These are phyloP conservation scores for Nicotiana attenuata DNA, from an alignment of 257 asterid species.

Conservation along the genomic window DNA sequence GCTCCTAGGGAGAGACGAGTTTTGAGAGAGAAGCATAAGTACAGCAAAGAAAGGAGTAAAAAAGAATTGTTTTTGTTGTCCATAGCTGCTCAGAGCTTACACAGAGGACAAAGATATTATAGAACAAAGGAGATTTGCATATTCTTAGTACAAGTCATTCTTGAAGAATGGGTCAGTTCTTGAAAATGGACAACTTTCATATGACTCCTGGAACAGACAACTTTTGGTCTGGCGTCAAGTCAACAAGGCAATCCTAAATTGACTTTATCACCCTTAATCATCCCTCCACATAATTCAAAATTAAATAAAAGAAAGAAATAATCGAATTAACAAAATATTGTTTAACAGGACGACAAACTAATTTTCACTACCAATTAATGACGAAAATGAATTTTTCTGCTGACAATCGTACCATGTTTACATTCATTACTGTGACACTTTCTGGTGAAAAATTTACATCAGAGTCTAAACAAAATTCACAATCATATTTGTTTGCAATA, in stretches of 20 bases:
- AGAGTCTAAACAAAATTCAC: no score
- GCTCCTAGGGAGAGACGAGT: conserved; percentile 21
- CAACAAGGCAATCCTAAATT: background rate
- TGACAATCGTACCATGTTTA: background rate
- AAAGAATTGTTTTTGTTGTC: background rate
- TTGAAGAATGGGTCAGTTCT: background rate
- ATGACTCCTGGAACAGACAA: background rate
- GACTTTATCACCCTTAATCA: background rate
- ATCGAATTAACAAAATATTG: background rate
- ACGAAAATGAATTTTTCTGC: background rate
- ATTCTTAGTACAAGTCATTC: background rate
- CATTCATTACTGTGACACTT: background rate
- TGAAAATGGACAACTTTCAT: conserved; percentile 8
- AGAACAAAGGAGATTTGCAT: background rate
- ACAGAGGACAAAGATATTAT: background rate
- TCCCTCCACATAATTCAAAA: background rate
- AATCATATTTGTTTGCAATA: no score
- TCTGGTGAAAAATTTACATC: no score
- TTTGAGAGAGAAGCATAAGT: conserved; percentile 9
- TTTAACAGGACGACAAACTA: background rate
- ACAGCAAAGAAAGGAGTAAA: conserved; percentile 6
- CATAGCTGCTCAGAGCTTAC: conserved; percentile 18
- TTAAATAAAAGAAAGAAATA: background rate
- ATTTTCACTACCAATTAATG: background rate
- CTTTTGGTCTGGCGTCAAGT: background rate